phyloP scores from a whole-genome alignment of 306 rosid species.

The Crotalaria pallida region DNA sequence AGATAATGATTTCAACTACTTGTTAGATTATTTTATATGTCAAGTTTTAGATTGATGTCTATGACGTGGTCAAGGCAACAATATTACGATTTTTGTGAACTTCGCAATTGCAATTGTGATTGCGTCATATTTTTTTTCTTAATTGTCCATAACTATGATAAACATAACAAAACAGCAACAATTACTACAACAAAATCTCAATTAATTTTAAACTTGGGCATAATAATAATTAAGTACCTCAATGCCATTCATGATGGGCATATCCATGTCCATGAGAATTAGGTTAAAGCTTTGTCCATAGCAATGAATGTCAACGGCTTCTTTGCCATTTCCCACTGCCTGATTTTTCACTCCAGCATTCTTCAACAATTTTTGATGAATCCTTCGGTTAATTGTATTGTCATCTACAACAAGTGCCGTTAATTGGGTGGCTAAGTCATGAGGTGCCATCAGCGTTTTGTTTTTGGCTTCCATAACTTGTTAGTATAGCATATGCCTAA shows the following conservation, averaged over 20 bases:
- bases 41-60: no score
- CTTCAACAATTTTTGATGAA: slow-evolving; percentile 48
- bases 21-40: neutral
- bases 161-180: no score
- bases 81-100: no score
- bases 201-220: neutral
- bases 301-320: slow-evolving; percentile 64
- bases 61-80: no score
- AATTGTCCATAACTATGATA: no score
- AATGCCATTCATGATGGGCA: slow-evolving; percentile 89
- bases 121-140: no score
- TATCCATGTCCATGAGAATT: slow-evolving; percentile 84
- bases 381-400: slow-evolving; percentile 26
- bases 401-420: slow-evolving; percentile 81
- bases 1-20: neutral
- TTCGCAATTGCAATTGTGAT: no score
- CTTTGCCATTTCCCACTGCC: slow-evolving; percentile 62
- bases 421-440: neutral
- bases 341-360: slow-evolving; percentile 45
- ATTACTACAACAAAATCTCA: neutral
- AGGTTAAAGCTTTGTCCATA: slow-evolving; percentile 60
- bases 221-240: slow-evolving; percentile 37
- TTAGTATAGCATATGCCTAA: neutral
- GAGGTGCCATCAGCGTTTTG: neutral
- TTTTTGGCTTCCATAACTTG: slow-evolving; percentile 5